Evolutionary conservation across 179 eudicot genomes (phyloP).

Genomic region (Amaranthus tricolor): DNA sequence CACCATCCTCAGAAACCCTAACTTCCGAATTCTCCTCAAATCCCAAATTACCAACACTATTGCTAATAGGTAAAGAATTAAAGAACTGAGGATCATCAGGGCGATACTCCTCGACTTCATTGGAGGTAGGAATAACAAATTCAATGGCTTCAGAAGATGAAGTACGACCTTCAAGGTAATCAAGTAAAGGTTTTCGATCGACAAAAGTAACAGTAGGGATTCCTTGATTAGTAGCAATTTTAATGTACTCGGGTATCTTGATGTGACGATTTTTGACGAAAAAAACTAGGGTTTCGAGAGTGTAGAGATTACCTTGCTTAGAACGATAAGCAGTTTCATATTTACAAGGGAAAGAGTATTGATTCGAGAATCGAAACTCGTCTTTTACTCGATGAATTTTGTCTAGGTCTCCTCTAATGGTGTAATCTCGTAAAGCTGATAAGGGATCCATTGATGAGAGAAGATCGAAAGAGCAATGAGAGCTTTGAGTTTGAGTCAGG

Average conservation of each 20-base stretch:
- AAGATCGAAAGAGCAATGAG: background rate
- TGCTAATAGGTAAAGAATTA: background rate
- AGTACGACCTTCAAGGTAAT: conserved; percentile 66
- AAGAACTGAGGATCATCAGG: conserved; percentile 40
- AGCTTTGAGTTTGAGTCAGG: no score
- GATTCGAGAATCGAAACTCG: conserved; percentile 57
- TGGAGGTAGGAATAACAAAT: conserved; percentile 27
- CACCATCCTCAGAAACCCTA: conserved; percentile 21
- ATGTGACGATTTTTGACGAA: conserved; percentile 63
- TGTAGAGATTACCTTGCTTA: conserved; percentile 67
- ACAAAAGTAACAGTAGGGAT: conserved; percentile 67
- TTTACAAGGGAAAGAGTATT: conserved; percentile 59
- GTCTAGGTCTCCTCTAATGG: conserved; percentile 57
- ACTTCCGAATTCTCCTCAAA: conserved; percentile 17
- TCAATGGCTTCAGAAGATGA: conserved; percentile 57
- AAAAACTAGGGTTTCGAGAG: conserved; percentile 81
- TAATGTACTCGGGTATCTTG: conserved; percentile 69
- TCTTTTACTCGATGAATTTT: conserved; percentile 49
- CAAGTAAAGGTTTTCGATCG: conserved; percentile 73
- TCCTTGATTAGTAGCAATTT: conserved; percentile 41
- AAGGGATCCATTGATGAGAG: conserved; percentile 63
- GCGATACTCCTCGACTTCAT: conserved; percentile 33
- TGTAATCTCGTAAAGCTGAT: conserved; percentile 73
- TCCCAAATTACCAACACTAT: conserved; percentile 6
- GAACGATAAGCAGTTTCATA: conserved; percentile 75